phyloP scores from a whole-genome alignment of 495 filamentous ascomycete genomes.

The Clavariopsis aquatica region DNA sequence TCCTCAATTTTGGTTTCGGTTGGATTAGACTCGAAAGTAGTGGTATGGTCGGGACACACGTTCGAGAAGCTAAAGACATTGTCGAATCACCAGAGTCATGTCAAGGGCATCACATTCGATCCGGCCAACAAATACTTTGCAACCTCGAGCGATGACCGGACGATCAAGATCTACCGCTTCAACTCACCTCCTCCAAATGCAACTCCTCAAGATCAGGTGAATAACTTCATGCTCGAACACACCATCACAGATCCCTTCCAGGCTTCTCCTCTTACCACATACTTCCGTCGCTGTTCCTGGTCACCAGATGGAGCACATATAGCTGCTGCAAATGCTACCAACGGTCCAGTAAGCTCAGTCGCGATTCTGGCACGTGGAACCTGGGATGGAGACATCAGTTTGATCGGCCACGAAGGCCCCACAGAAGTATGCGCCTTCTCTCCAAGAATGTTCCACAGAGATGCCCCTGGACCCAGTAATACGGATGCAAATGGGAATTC shows the following conservation, averaged over 20 bases:
- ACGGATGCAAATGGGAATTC: conserved; percentile 49
- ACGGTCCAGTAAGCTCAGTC: conserved; percentile 94
- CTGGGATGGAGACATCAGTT: conserved; percentile 96
- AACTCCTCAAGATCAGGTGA: conserved; percentile 86
- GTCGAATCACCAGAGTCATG: conserved; percentile 88
- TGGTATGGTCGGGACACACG: conserved; percentile 95
- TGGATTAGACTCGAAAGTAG: conserved; percentile 94
- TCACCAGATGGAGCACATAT: conserved; percentile 96
- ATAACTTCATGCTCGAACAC: conserved; percentile 90
- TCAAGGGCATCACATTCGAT: conserved; percentile 98
- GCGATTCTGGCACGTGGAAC: conserved; percentile 89
- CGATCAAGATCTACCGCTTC: conserved; percentile 95
- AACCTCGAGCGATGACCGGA: conserved; percentile 93
- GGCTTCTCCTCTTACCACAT: conserved; percentile 89
- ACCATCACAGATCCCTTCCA: conserved; percentile 82
- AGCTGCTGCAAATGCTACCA: conserved; percentile 93
- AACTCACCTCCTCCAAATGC: conserved; percentile 89
- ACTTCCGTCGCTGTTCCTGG: conserved; percentile 96
- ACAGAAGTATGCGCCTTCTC: conserved; percentile 98
- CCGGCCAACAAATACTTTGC: conserved; percentile 99
- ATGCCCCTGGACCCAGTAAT: conserved; percentile 55
- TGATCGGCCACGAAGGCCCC: conserved; percentile 95
- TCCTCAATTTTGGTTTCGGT: conserved; percentile 94
- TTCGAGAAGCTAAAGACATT: conserved; percentile 97
- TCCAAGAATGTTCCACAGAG: conserved; percentile 80